phyloP scores from a whole-genome alignment of 1,284 basidiomycete species.

The Boletus smithii region DNA sequence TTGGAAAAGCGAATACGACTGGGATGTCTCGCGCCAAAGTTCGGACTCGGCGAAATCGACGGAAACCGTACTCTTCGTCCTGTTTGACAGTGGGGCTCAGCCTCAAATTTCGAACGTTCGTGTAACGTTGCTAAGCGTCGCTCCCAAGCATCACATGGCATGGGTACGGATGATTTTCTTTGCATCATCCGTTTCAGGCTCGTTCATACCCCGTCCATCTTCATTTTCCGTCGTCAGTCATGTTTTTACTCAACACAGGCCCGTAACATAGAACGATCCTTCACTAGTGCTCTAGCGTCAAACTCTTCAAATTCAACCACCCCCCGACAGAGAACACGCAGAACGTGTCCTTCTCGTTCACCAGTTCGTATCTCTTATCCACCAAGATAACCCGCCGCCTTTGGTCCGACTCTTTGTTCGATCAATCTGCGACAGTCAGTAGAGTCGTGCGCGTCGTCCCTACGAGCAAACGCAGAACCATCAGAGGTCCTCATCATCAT shows the following conservation, averaged over 20 bases:
- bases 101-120: conserved; percentile 10
- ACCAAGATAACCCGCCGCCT: not conserved
- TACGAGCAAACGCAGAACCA: not conserved
- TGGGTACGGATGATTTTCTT: not conserved
- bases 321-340: conserved; percentile 8
- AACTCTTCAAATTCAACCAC: conserved; percentile 9
- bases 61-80: conserved; percentile 2
- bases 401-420: not conserved
- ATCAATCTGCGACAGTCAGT: conserved; percentile 1
- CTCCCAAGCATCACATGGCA: not conserved
- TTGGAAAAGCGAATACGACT: conserved; percentile 12
- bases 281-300: not conserved
- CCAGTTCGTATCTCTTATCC: not conserved
- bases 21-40: not conserved
- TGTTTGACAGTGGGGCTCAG: conserved; percentile 9
- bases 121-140: not conserved
- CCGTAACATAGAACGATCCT: not conserved
- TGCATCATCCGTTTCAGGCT: not conserved
- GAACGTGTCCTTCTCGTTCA: conserved; percentile 12
- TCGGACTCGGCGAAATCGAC: too few species aligned
- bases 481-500: conserved; percentile 9
- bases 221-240: not conserved
- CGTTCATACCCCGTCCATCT: not conserved
- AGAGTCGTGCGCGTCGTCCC: conserved; percentile 6
- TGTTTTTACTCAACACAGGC: too few species aligned